Percentiles rank a stretch among this genome's conserved stretches.
Evolutionary conservation across 1,139 yeast species (phyloP).

Genomic region (Martiniozyma asiatica): DNA sequence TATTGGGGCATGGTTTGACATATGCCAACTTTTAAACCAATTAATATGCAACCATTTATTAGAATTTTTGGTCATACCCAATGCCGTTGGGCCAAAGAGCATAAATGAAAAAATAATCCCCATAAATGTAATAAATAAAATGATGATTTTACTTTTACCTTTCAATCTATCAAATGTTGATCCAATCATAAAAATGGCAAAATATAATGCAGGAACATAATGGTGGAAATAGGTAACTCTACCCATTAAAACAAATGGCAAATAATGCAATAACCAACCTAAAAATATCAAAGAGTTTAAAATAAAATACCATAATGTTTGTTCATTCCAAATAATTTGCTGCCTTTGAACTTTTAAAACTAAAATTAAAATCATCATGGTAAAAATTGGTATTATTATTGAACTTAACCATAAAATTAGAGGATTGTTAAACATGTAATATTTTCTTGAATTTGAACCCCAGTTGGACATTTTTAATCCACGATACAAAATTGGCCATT

Average conservation of each 20-base stretch:
- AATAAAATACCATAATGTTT: constrained; percentile 28
- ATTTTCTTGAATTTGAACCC: constrained; percentile 37
- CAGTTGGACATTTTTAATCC: constrained; percentile 68
- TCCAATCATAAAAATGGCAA: constrained; percentile 56
- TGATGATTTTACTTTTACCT: too few species aligned
- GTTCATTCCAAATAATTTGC: constrained; percentile 17
- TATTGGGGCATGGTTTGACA: too few species aligned
- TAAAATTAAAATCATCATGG: constrained; percentile 27
- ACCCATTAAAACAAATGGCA: constrained; percentile 70
- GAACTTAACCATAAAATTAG: constrained; percentile 53
- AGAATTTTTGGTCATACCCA: constrained; percentile 80
- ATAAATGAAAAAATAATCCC: constrained; percentile 54
- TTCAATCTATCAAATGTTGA: constrained; percentile 7
- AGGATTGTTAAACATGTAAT: constrained; percentile 57
- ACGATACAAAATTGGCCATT: constrained; percentile 56
- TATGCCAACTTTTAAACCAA: constrained; percentile 73
- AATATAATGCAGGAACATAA: constrained; percentile 69
- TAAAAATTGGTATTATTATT: constrained; percentile 22
- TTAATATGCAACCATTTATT: constrained; percentile 55
- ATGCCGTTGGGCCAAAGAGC: constrained; percentile 65
- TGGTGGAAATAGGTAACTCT: constrained; percentile 79
- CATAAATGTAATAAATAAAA: constrained; percentile 33
- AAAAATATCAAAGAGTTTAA: constrained; percentile 53
- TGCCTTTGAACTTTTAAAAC: constrained; percentile 58
- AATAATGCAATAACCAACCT: constrained; percentile 61